Conservation (phyloP, 495 filamentous ascomycete genomes). For the Halenospora varia region DNA sequence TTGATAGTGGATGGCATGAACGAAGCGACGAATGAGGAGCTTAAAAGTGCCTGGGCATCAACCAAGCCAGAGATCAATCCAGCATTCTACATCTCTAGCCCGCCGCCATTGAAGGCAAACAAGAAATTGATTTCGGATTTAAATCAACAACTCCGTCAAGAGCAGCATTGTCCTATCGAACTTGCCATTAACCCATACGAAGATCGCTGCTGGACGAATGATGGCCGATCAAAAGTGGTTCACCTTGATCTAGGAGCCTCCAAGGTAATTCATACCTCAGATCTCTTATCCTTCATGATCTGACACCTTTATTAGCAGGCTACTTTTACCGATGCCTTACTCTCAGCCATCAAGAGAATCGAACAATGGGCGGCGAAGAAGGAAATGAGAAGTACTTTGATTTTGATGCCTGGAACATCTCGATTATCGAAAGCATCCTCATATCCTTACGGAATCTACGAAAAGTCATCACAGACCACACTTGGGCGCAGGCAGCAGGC, state of each 20-base stretch:
- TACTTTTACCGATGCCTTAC: conserved; percentile 11
- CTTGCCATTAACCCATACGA: conserved; percentile 38
- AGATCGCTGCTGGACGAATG: conserved; percentile 42
- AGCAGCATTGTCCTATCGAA: conserved; percentile 33
- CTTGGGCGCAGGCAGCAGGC: conserved; percentile 13
- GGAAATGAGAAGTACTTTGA: conserved; percentile 20
- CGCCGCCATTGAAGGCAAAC: conserved; percentile 34
- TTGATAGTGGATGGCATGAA: conserved; percentile 45
- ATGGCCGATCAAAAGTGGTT: conserved; percentile 36
- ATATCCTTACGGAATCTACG: conserved; percentile 23
- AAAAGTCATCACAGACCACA: conserved; percentile 10
- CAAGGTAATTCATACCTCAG: conserved; percentile 3
- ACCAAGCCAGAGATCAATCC: conserved; percentile 16
- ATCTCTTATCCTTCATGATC: neutral
- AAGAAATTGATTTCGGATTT: conserved; percentile 30
- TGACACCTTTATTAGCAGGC: conserved; percentile 1
- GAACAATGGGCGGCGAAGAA: conserved; percentile 11
- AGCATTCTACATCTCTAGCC: conserved; percentile 38
- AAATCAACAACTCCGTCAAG: conserved; percentile 21
- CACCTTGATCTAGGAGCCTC: conserved; percentile 15
- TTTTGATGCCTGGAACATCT: conserved; percentile 22
- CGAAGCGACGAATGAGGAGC: conserved; percentile 27
- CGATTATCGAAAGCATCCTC: conserved; percentile 2
- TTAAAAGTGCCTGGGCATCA: conserved; percentile 25
- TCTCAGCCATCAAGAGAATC: conserved; percentile 12